phyloP scores from a whole-genome alignment of 257 asterid species.

The Gynochthodes officinalis region DNA sequence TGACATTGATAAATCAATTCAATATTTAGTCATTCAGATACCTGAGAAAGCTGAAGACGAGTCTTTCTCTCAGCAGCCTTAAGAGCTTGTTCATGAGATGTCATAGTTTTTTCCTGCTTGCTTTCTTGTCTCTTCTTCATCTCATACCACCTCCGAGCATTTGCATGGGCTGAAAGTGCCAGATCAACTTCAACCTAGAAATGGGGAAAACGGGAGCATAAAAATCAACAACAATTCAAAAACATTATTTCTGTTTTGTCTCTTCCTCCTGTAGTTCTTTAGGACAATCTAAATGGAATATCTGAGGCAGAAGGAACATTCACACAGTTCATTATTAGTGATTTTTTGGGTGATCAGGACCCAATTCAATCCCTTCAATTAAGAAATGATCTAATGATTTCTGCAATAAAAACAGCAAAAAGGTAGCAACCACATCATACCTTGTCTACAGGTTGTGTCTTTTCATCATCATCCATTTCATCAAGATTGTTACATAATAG shows the following conservation, averaged over 20 bases:
- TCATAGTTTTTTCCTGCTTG: slow-evolving; percentile 90
- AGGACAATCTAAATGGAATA: too few relatives aligned
- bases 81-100: slow-evolving; percentile 94
- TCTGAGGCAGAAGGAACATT: neutral
- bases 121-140: slow-evolving; percentile 92
- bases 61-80: slow-evolving; percentile 97
- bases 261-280: too few relatives aligned
- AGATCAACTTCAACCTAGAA: slow-evolving; percentile 93
- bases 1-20: neutral
- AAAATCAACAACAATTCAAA: neutral
- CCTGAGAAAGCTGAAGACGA: slow-evolving; percentile 91
- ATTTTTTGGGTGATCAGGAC: neutral
- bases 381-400: slow-evolving; percentile 6
- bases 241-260: neutral
- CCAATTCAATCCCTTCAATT: neutral
- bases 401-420: neutral
- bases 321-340: neutral
- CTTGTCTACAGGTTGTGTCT: slow-evolving; percentile 92
- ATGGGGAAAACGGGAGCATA: slow-evolving; percentile 8
- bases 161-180: slow-evolving; percentile 98
- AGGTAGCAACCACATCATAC: slow-evolving; percentile 31
- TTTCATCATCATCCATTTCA: slow-evolving; percentile 98
- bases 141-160: slow-evolving; percentile 95
- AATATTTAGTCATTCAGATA: slow-evolving; percentile 23
- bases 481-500: slow-evolving; percentile 92